Evolutionary conservation across 139 green algal species (phyloP), one percentile per base, ranked within the genome.

Genomic region (Nannochloris sp.): DNA sequence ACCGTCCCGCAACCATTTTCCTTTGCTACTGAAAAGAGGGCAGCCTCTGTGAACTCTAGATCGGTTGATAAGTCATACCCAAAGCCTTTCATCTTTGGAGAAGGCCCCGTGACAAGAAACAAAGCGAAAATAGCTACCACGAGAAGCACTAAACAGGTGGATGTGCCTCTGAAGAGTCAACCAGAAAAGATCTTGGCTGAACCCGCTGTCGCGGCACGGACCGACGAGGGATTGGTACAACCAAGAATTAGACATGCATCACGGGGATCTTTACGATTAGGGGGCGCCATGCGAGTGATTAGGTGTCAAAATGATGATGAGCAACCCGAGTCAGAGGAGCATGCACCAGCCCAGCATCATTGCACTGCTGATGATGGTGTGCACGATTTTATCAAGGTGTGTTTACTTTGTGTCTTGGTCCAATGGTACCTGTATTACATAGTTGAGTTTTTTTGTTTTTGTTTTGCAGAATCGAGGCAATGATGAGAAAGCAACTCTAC

Each of bases 1-100:
- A 87, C 81, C 2, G 46, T 84, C 45, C 75, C 72, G 1, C 48
- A 81, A 25, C 79, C 79, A 2, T 87, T 87, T 23, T 20, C n/a
- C 1, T 66, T 84, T 50, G 59, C 53, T 4, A 81, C 71, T 20
- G 71, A 87, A 60, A 63, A 66, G 29, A 14, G 69, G 3, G 61
- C 49, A 50, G 40, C 40, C 58, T 64, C 20, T 25, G 5, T 16
- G 0, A 28, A 31, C 17, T 17, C 23, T 23, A 40, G 33, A 40
- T 40, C 33, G 0, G 5, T 8, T 40, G 33, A 40, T 13, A 12
- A 12, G 9, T 13, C 33, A 40, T 40, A 23, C 23, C 46, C 46
- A 11, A 53, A 28, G 46, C 56, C 56, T 51, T 17, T 64, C n/a
- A 57, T 64, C 56, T n/a, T 23, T 30, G 23, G n/a, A n/a, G 58